These are phyloP conservation scores for Ampelomyces quisqualis DNA, from an alignment of 2,329 filamentous ascomycete genomes.

Conservation along the genomic window DNA sequence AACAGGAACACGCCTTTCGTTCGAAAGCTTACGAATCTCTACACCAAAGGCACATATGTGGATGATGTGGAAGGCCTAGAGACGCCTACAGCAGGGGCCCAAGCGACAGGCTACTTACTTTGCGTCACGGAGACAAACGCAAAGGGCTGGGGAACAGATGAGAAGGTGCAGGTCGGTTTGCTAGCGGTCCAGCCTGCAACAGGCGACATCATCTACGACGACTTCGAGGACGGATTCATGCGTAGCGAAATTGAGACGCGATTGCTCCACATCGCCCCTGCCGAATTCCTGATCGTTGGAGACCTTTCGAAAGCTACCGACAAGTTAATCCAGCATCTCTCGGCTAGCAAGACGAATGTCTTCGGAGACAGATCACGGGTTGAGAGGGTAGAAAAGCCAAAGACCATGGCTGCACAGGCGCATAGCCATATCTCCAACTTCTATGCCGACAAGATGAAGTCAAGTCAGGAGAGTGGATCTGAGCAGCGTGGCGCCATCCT, in stretches of 20 bases:
- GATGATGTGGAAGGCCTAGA: conserved; percentile 86
- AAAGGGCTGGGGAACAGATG: conserved; percentile 81
- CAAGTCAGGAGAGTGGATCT: conserved; percentile 31
- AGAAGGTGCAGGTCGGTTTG: conserved; percentile 88
- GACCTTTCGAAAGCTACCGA: conserved; percentile 87
- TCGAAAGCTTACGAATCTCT: conserved; percentile 90
- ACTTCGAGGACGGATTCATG: conserved; percentile 98
- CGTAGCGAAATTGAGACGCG: conserved; percentile 92
- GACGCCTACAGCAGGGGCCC: conserved; percentile 53
- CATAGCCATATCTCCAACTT: conserved; percentile 90
- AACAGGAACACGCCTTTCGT: conserved; percentile 92
- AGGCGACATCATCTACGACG: conserved; percentile 92
- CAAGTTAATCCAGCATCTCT: conserved; percentile 86
- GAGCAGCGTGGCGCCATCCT: conserved; percentile 61
- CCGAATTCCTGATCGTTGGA: conserved; percentile 91
- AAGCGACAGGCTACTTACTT: conserved; percentile 79
- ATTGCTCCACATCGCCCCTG: conserved; percentile 91
- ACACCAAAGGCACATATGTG: conserved; percentile 97
- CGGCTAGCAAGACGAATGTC: conserved; percentile 82
- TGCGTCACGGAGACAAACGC: conserved; percentile 85
- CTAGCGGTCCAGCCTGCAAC: conserved; percentile 94
- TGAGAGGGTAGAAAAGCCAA: conserved; percentile 72
- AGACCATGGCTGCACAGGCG: conserved; percentile 79
- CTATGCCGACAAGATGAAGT: conserved; percentile 82
- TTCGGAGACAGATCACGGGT: conserved; percentile 89